Evolutionary conservation across 139 green algal genomes (phyloP), one percentile per base, ranked within the genome.

Genomic region (Chlamydomonas schloesseri): DNA sequence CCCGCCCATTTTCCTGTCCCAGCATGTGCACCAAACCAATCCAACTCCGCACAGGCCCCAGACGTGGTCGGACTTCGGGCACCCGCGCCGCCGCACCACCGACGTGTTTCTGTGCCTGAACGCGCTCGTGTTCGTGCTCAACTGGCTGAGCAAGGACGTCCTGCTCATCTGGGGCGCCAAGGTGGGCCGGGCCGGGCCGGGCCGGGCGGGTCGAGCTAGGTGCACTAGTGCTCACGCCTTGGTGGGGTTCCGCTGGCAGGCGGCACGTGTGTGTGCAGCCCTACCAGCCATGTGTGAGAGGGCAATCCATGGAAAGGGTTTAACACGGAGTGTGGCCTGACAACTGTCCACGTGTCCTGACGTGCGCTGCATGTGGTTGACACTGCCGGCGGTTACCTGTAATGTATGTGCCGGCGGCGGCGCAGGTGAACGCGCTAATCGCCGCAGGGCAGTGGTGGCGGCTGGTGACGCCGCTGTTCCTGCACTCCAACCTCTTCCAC

Each of bases 401-500:
- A 15, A 13, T 15, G 13, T 60, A 33, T 26, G 50, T 11, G 23
- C 13, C n/a, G n/a, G n/a, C n/a, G n/a, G n/a, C n/a, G n/a, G 33
- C 36, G 55, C 90, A 98, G 93, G 74, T 95, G 17, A 98, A 98
- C 88, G 28, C 62, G 5, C 71, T 93, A 3, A 97, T 98, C 67
- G 34, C 87, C 8, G 64, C 68, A 26, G 96, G 96, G 2, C 82
- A 98, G 87, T 89, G 79, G 81, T 98, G 92, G 90, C 90, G 96
- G 0, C 88, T 98, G 14, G 26, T 98, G 58, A 96, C 96, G 0
- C 87, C 94, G 23, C 74, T 90, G 46, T 94, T 97, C 58, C 84
- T 98, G 81, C 96, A 98, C 82, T 93, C 86, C 71, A 91, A 93
- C 73, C 14, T 96, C 9, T n/a, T 95, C 3, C 95, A 97, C 91